Evolutionary conservation across 176 grass and related monocot genomes (phyloP).

Genomic region (Triticum urartu): DNA sequence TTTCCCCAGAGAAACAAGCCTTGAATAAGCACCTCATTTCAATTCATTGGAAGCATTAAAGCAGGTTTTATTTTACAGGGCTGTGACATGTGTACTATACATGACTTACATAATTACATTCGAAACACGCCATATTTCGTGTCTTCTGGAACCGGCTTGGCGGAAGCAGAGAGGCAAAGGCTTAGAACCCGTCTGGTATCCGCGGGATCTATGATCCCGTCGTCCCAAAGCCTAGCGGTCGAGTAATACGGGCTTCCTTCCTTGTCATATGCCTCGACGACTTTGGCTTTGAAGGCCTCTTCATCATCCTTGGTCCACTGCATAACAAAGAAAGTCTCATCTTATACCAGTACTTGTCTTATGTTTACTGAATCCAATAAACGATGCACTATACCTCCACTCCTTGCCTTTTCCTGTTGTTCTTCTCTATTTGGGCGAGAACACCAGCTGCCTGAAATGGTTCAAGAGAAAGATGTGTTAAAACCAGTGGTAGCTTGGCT

Average conservation of each 20-base stretch:
- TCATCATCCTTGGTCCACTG: slow-evolving; percentile 85
- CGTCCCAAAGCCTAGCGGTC: slow-evolving; percentile 92
- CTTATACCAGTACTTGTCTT: not conserved
- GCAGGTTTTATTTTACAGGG: not conserved
- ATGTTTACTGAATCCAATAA: slow-evolving; percentile 1
- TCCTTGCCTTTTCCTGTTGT: slow-evolving; percentile 83
- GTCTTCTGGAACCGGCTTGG: slow-evolving; percentile 62
- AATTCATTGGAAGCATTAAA: not conserved
- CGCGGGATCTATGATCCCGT: slow-evolving; percentile 86
- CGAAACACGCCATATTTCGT: slow-evolving; percentile 92
- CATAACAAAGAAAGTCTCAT: slow-evolving; percentile 19
- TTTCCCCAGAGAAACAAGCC: not conserved
- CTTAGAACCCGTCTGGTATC: slow-evolving; percentile 83
- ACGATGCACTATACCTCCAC: slow-evolving; percentile 54
- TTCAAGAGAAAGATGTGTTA: not conserved
- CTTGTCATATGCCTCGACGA: slow-evolving; percentile 75
- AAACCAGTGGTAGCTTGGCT: not conserved
- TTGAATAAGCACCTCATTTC: not conserved
- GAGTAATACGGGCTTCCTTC: slow-evolving; percentile 94
- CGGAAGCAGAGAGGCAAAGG: slow-evolving; percentile 79
- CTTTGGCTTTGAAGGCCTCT: slow-evolving; percentile 67
- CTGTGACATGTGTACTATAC: not conserved
- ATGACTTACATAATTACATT: slow-evolving; percentile 36
- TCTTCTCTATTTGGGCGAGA: slow-evolving; percentile 91
- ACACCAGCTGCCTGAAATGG: slow-evolving; percentile 85